Evolutionary conservation across 805 yeast species (phyloP), one percentile per base, ranked within the genome.

Genomic region (Ogataea paradorogensis): DNA sequence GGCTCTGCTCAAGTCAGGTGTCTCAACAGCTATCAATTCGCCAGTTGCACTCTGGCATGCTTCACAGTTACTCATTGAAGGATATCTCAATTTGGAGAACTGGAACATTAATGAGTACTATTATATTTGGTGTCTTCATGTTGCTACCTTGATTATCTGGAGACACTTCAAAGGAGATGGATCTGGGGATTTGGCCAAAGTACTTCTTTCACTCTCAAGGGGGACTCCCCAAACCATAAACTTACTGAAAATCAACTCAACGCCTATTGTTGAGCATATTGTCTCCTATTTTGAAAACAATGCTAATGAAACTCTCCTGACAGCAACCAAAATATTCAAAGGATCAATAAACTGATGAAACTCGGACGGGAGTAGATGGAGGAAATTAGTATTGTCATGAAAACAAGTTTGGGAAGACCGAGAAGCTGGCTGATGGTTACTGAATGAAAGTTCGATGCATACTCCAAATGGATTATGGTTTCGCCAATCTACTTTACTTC

Each of bases 71-170:
- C 20, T 48, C 9, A 40, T 33, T 16, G 45, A 41, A 30, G 52
- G 52, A 1, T 44, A 37, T 24, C 16, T 44, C 15, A 46, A 43
- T 18, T 21, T 48, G 9, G 45, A 46, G 4, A 20, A 41, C 27
- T 48, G 52, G 52, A 27, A 46, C 27, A 43, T 44, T 9, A 48
- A 50, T 6, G 31, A 39, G 4, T 33, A 36, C 22, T 48, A 48
- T 28, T 46, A 48, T 27, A 24, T 41, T 13, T 48, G 52, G 52
- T 43, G 50, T 18, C 30, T 48, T 9, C 42, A 38, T 22, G n/a
- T 39, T 14, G 48, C 52, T 6, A 32, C 42, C 5, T 15, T 46
- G 10, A 30, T 44, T 7, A 33, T 42, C 15, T 40, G 45, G 45
- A 23, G 23, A 6, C 43, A 33, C 25, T 45, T 35, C 14, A 38